Conservation (phyloP, 352 stramenopile genomes). For the Pythium pyrilobum region DNA sequence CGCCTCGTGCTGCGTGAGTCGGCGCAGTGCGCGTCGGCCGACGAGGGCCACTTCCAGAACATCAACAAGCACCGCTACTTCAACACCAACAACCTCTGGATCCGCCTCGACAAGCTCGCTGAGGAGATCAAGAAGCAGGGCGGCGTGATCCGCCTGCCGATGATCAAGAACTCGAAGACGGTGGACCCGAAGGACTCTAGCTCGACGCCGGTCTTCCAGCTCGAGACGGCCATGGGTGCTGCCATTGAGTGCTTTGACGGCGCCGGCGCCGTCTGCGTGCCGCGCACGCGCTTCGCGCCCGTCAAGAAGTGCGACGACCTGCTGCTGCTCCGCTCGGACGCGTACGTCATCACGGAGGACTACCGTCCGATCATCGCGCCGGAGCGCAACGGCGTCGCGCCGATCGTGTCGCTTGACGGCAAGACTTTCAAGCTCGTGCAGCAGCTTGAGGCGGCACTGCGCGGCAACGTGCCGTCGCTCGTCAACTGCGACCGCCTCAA, state of each 20-base stretch:
- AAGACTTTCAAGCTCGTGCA: slow-evolving; percentile 99
- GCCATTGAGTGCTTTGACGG: slow-evolving; percentile 87
- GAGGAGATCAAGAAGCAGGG: slow-evolving; percentile 75
- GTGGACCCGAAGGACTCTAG: slow-evolving; percentile 82
- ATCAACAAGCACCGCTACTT: slow-evolving; percentile 87
- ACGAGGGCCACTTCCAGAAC: slow-evolving; percentile 84
- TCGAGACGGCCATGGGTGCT: slow-evolving; percentile 85
- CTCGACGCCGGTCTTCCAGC: slow-evolving; percentile 83
- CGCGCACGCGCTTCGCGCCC: slow-evolving; percentile 83
- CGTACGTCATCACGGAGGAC: slow-evolving; percentile 96
- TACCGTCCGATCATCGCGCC: slow-evolving; percentile 94
- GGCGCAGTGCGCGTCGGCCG: slow-evolving; percentile 82
- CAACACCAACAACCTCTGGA: slow-evolving; percentile 90
- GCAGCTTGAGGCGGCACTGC: slow-evolving; percentile 93
- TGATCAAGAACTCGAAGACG: slow-evolving; percentile 89
- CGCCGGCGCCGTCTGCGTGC: slow-evolving; percentile 83
- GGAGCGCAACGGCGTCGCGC: slow-evolving; percentile 92
- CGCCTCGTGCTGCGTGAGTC: slow-evolving; percentile 94
- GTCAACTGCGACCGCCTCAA: slow-evolving; percentile 95
- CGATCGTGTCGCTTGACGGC: slow-evolving; percentile 92
- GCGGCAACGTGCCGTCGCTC: slow-evolving; percentile 93
- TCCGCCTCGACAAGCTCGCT: slow-evolving; percentile 82
- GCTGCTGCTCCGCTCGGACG: slow-evolving; percentile 94
- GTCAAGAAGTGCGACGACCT: slow-evolving; percentile 88
- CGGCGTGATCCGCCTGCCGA: slow-evolving; percentile 77